These are phyloP conservation scores for Naganishia vaughanmartiniae DNA, from an alignment of 768 basidiomycete genomes.

Conservation along the genomic window DNA sequence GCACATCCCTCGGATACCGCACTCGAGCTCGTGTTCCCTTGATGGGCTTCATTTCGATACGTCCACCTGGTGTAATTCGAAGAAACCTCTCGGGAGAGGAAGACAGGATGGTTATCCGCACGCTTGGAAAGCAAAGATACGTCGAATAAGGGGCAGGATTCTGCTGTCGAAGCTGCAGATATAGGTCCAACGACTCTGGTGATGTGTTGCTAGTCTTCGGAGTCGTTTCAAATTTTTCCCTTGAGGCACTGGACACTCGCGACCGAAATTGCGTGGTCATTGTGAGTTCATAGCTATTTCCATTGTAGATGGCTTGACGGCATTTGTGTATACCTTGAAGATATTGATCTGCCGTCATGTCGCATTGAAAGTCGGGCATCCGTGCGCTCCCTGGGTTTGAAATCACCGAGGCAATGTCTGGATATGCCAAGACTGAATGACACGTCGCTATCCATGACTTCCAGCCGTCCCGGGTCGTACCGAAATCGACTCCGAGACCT, in stretches of 20 bases:
- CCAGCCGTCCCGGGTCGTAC: constrained; percentile 27
- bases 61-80: constrained; percentile 64
- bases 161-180: constrained; percentile 59
- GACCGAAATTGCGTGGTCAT: constrained; percentile 61
- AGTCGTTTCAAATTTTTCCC: constrained; percentile 36
- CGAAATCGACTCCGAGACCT: constrained; percentile 30
- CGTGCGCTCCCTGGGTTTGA: neutral
- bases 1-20: constrained; percentile 51
- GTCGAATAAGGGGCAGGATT: constrained; percentile 90
- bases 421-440: neutral
- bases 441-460: constrained; percentile 25
- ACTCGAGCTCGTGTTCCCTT: constrained; percentile 75
- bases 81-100: constrained; percentile 93
- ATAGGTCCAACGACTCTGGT: constrained; percentile 41
- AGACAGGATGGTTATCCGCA: constrained; percentile 62
- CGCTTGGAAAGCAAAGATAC: constrained; percentile 56
- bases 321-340: constrained; percentile 67
- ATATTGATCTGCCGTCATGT: constrained; percentile 55
- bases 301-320: constrained; percentile 71
- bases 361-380: constrained; percentile 42
- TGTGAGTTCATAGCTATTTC: constrained; percentile 91
- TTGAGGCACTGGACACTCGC: constrained; percentile 24
- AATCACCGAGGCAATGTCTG: neutral
- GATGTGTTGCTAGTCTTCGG: constrained; percentile 31
- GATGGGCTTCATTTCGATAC: constrained; percentile 85